A percentile compares a stretch with the other conserved stretches of the same genome.
Evolutionary conservation across 1,284 basidiomycete species (phyloP).

Genomic region (Testicularia cyperi): DNA sequence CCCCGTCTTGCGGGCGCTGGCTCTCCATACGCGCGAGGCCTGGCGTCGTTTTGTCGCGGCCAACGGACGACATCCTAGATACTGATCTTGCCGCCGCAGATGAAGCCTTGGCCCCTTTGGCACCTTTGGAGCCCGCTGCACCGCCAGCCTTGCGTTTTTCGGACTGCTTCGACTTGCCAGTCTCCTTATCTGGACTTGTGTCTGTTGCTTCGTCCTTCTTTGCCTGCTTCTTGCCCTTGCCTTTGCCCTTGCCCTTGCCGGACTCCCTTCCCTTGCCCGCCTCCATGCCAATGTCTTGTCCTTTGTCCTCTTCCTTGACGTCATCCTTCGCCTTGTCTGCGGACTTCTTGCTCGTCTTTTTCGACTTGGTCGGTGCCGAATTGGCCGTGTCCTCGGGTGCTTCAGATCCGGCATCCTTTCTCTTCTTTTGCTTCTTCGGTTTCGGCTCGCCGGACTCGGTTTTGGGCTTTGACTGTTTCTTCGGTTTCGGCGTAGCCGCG

Average conservation of each 20-base stretch:
- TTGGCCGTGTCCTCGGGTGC: slow-evolving; percentile 1
- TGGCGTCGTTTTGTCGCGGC: slow-evolving; percentile 22
- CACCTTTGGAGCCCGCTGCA: slow-evolving; percentile 7
- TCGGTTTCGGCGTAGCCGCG: slow-evolving; percentile 10
- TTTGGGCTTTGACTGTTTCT: slow-evolving; percentile 25
- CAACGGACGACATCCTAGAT: slow-evolving; percentile 26
- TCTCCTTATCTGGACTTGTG: no score
- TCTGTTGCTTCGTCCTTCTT: no score
- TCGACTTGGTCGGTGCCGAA: slow-evolving; percentile 14
- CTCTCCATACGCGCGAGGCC: slow-evolving; percentile 10
- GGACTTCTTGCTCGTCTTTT: slow-evolving; percentile 23
- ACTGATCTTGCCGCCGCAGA: slow-evolving; percentile 21
- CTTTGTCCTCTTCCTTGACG: no score
- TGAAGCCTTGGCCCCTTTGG: slow-evolving; percentile 7
- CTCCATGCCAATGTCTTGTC: no score
- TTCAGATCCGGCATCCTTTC: slow-evolving; percentile 3
- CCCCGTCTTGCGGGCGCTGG: slow-evolving; percentile 13
- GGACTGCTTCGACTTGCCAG: no score
- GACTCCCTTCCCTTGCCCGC: slow-evolving; percentile 19
- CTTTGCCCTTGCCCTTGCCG: slow-evolving; percentile 1
- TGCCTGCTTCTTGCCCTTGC: slow-evolving; percentile 8
- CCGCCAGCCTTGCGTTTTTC: no score
- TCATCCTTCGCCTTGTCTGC: no score
- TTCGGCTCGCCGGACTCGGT: slow-evolving; percentile 19
- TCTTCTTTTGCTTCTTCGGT: slow-evolving; percentile 31